Conservation (phyloP, 768 basidiomycete species). For the Agaricus sinodeliciosus region DNA sequence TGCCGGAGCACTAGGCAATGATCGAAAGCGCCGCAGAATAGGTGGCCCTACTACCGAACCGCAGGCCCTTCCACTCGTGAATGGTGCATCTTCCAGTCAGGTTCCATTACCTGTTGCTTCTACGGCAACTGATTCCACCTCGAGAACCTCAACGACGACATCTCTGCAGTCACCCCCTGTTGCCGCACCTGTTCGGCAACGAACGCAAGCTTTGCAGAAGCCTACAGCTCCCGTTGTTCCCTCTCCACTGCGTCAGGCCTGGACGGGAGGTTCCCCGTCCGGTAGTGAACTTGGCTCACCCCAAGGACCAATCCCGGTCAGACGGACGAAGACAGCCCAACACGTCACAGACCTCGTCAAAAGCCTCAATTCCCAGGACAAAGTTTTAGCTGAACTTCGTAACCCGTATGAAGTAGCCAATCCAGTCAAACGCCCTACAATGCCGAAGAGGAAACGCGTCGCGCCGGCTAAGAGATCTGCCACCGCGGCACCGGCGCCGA, state of each 20-base stretch:
- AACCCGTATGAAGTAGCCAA: constrained; percentile 77
- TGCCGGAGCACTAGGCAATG: constrained; percentile 21
- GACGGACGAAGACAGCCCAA: constrained; percentile 60
- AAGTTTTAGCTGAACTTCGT: constrained; percentile 39
- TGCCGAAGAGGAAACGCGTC: constrained; percentile 35
- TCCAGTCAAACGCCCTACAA: constrained; percentile 46
- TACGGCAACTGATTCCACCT: constrained; percentile 17
- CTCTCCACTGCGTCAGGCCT: constrained; percentile 71
- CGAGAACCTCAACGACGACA: constrained; percentile 19
- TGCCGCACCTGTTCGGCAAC: constrained; percentile 30
- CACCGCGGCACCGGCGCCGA: constrained; percentile 20
- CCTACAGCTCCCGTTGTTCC: constrained; percentile 59
- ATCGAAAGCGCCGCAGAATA: constrained; percentile 58
- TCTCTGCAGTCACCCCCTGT: constrained; percentile 15
- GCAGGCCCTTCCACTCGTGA: constrained; percentile 16
- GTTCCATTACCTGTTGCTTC: constrained; percentile 30
- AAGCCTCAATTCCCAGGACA: constrained; percentile 56
- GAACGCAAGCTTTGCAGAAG: constrained; percentile 36
- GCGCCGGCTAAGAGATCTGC: constrained; percentile 29
- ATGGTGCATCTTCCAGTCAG: constrained; percentile 10
- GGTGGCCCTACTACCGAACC: constrained; percentile 29
- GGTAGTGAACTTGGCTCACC: constrained; percentile 6
- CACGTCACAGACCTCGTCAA: constrained; percentile 68
- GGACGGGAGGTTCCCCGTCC: constrained; percentile 39
- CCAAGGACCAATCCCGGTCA: constrained; percentile 16